Conservation (phyloP, 2,329 filamentous ascomycete species). For the Juglanconis oblonga region DNA sequence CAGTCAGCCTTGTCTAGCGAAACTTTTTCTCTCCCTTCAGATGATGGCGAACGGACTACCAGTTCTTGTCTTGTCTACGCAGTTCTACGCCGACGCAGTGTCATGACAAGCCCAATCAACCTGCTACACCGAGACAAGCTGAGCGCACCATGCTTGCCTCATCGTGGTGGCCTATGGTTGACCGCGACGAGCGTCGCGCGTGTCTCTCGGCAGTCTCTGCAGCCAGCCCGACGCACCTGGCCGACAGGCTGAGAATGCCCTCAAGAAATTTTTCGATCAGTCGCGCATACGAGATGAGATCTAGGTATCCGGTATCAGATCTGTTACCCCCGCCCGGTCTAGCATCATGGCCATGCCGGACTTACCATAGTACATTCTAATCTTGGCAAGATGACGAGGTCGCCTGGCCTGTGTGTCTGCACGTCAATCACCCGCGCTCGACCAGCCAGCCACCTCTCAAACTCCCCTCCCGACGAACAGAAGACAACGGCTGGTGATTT, state of each 20-base stretch:
- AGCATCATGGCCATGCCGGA: neutral
- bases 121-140: neutral
- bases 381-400: neutral
- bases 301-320: neutral
- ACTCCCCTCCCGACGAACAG: conserved; percentile 7
- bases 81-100: neutral
- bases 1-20: neutral
- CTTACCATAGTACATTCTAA: neutral
- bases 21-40: conserved; percentile 7
- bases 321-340: too few species aligned
- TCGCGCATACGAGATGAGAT: neutral
- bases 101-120: neutral
- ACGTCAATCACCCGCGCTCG: conserved; percentile 8
- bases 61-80: neutral
- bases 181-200: neutral
- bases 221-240: neutral
- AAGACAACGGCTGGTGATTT: neutral
- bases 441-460: conserved; percentile 7
- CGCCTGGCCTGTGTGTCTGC: neutral
- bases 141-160: neutral
- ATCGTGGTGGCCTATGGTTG: neutral
- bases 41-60: neutral
- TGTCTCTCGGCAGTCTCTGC: neutral
- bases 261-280: neutral
- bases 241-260: neutral